These are phyloP conservation scores for Candida khao-thaluensis DNA, from an alignment of 805 yeast genomes.

Conservation along the genomic window DNA sequence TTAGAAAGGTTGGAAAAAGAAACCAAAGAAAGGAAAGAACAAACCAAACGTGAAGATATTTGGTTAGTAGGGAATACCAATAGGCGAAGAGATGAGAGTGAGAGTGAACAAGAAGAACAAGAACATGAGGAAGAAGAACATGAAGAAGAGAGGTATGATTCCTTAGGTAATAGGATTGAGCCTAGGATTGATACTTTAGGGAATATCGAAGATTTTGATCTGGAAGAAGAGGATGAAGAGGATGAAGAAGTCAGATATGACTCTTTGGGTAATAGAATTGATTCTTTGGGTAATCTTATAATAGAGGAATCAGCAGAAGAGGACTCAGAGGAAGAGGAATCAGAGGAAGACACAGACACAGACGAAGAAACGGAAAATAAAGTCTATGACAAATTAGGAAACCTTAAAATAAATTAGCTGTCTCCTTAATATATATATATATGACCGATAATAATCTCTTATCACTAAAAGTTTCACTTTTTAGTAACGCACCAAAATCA, in stretches of 20 bases:
- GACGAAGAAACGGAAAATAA: too few relatives aligned
- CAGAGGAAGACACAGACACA: background rate
- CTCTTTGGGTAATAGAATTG: slow-evolving; percentile 20
- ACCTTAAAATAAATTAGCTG: too few relatives aligned
- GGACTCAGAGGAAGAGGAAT: slow-evolving; percentile 1
- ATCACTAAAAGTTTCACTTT: too few relatives aligned
- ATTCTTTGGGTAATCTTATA: background rate
- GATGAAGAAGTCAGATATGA: slow-evolving; percentile 19
- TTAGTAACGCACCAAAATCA: too few relatives aligned
- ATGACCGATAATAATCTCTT: too few relatives aligned
- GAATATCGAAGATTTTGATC: slow-evolving; percentile 6
- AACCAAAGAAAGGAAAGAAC: slow-evolving; percentile 56
- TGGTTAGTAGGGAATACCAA: slow-evolving; percentile 83
- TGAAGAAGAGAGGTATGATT: slow-evolving; percentile 8
- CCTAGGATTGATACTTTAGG: slow-evolving; percentile 11
- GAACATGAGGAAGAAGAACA: slow-evolving; percentile 9
- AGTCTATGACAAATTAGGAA: too few relatives aligned
- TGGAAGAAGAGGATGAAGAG: slow-evolving; percentile 3
- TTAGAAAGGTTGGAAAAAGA: slow-evolving; percentile 66
- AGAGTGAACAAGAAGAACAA: slow-evolving; percentile 2
- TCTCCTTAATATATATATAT: too few relatives aligned
- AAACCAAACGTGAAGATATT: slow-evolving; percentile 54
- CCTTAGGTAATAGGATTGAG: slow-evolving; percentile 3
- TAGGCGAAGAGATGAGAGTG: slow-evolving; percentile 29
- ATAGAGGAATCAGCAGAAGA: background rate